Base-by-base conservation (phyloP, 2,329 filamentous ascomycete species). In the Saccharata proteae region DNA sequence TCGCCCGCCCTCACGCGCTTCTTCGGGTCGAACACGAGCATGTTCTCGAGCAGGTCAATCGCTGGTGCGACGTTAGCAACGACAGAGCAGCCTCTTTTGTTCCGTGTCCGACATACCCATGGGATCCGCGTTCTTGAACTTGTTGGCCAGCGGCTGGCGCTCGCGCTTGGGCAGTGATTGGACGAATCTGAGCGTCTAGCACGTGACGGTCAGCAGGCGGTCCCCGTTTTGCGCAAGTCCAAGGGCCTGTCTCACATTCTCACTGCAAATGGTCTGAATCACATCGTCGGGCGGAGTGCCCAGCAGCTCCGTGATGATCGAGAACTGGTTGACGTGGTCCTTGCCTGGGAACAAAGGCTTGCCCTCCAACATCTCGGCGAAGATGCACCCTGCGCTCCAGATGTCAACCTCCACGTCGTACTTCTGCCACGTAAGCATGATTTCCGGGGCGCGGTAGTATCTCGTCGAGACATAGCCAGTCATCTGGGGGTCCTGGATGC, bases 351-450 rank as follows among this genome's bases (percentile, higher is more conserved):
- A 98, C 14, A 98, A 65, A 18, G 90, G 90, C 65, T 96, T 96
- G 54, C 90, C 90, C 63, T 94, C 88, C 37, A 98, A 71, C 90
- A 98, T 98, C 64, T 98, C 90, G 24, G 90, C 90, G 48, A 98
- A 96, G 54, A 98, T 98, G 62, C 90, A 98, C 38, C 90, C 90
- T 12, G 88, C 88, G 55, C 90, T 96, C 90, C 90, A 98, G 54
- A 98, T 93, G 56, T 98, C 90, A 36, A 98, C 90, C 64, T 96
- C 90, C 28, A 96, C 78, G 47, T 98, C 90, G 62, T 98, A 98
- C 65, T 98, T 98, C 67, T 98, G 90, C 90, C 90, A 98, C 42
- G 90, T 96, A 54, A 98, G 84, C 90, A 98, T 98, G 55, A 98
- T 98, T 61, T 98, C 90, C 12, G 90, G 90, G 6, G 90, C 90